These are phyloP conservation scores for Pseudogymnoascus sp. DNA, from an alignment of 2,329 filamentous ascomycete species.

Conservation along the genomic window DNA sequence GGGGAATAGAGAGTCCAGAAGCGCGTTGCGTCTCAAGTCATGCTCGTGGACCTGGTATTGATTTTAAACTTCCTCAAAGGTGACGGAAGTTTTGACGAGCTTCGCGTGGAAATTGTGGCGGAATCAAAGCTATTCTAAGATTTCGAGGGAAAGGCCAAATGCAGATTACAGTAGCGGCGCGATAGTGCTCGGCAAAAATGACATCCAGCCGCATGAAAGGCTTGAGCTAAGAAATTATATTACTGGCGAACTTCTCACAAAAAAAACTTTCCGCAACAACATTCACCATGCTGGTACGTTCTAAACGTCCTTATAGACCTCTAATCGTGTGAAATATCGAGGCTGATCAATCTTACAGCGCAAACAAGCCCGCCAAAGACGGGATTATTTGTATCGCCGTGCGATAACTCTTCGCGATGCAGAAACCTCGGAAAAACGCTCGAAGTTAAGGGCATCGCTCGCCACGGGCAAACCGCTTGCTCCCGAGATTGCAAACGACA, in stretches of 20 bases:
- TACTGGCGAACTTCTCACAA: slow-evolving; percentile 11
- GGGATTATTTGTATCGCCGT: slow-evolving; percentile 85
- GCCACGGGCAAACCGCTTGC: slow-evolving; percentile 84
- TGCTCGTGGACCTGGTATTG: slow-evolving; percentile 17
- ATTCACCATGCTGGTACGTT: slow-evolving; percentile 9
- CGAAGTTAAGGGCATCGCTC: slow-evolving; percentile 76
- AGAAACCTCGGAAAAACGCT: slow-evolving; percentile 84
- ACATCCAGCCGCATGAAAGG: slow-evolving; percentile 13
- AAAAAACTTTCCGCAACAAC: slow-evolving; percentile 11
- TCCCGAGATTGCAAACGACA: slow-evolving; percentile 77
- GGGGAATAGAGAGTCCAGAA: slow-evolving; percentile 20
- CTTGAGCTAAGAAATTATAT: slow-evolving; percentile 19
- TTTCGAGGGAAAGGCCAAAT: slow-evolving; percentile 9
- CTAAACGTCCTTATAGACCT: background rate
- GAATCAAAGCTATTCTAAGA: slow-evolving; percentile 11
- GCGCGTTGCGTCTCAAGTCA: slow-evolving; percentile 25
- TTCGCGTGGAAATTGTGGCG: slow-evolving; percentile 14
- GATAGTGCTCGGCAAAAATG: slow-evolving; percentile 12
- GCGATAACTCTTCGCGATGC: slow-evolving; percentile 83
- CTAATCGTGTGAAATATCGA: slow-evolving; percentile 13
- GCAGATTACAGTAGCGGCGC: slow-evolving; percentile 11
- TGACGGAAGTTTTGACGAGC: slow-evolving; percentile 14
- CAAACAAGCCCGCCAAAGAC: slow-evolving; percentile 69
- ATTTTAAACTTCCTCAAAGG: slow-evolving; percentile 12
- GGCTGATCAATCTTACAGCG: slow-evolving; percentile 35